A percentile compares a stretch with the other conserved stretches of the same genome.
Evolutionary conservation across 495 filamentous ascomycete species (phyloP).

Genomic region (Chaetomium cochliodes): DNA sequence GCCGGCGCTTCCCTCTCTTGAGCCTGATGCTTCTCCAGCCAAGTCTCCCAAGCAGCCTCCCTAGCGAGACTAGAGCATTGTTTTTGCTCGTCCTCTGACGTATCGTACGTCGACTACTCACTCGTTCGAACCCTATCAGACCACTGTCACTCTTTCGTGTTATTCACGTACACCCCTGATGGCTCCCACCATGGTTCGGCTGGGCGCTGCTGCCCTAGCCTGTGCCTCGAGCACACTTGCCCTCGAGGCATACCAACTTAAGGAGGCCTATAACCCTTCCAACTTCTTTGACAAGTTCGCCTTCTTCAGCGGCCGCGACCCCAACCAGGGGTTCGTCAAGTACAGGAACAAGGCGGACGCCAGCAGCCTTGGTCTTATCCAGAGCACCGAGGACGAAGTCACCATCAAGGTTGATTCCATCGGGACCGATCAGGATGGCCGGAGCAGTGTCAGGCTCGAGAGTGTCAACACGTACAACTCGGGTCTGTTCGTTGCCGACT

Average conservation of each 20-base stretch:
- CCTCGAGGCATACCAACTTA: slow-evolving; percentile 39
- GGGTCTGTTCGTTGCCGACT: slow-evolving; percentile 69
- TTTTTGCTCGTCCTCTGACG: slow-evolving; percentile 48
- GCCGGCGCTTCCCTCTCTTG: slow-evolving; percentile 21
- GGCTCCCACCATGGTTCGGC: slow-evolving; percentile 45
- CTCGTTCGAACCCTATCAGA: slow-evolving; percentile 33
- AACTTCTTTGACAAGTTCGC: slow-evolving; percentile 57
- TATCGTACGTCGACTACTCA: slow-evolving; percentile 50
- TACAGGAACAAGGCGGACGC: slow-evolving; percentile 58
- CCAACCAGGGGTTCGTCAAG: slow-evolving; percentile 64
- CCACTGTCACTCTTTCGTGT: slow-evolving; percentile 25
- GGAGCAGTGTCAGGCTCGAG: slow-evolving; percentile 65
- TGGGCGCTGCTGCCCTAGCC: slow-evolving; percentile 43
- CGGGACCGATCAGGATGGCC: slow-evolving; percentile 44
- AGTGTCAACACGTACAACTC: slow-evolving; percentile 63
- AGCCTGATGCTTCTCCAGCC: slow-evolving; percentile 25
- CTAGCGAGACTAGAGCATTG: slow-evolving; percentile 36
- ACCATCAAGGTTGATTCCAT: slow-evolving; percentile 51
- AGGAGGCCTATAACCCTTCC: slow-evolving; percentile 45
- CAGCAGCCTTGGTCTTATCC: slow-evolving; percentile 52
- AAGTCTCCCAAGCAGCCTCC: slow-evolving; percentile 28
- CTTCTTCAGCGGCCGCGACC: slow-evolving; percentile 54
- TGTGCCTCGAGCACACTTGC: slow-evolving; percentile 36
- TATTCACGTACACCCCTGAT: slow-evolving; percentile 27
- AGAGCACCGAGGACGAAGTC: slow-evolving; percentile 44